These are phyloP conservation scores for Fusarium siculi DNA, from an alignment of 2,329 filamentous ascomycete genomes.

Conservation along the genomic window DNA sequence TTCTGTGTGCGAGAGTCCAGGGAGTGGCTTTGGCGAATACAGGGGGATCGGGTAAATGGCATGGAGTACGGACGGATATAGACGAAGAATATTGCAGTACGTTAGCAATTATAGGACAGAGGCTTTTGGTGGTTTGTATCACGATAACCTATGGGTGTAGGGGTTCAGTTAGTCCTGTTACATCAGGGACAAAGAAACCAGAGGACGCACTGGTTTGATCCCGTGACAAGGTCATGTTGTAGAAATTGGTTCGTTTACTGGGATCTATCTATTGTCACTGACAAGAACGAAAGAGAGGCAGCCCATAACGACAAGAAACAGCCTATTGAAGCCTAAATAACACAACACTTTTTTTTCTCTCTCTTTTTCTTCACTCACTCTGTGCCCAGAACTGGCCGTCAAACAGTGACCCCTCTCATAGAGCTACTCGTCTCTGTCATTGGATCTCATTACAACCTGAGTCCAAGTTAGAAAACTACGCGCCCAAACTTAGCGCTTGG, in stretches of 20 bases:
- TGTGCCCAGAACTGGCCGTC: not conserved
- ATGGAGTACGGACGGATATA: not conserved
- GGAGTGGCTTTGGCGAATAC: conserved; percentile 5
- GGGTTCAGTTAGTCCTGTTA: not conserved
- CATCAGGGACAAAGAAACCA: not conserved
- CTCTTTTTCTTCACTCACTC: not conserved
- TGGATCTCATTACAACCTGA: not conserved
- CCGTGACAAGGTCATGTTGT: not conserved
- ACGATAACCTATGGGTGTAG: not conserved
- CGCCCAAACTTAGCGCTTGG: conserved; percentile 25
- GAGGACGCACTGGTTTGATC: conserved; percentile 1
- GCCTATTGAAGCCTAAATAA: conserved; percentile 10
- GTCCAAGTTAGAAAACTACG: conserved; percentile 2
- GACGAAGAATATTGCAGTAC: not conserved
- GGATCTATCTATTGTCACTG: not conserved
- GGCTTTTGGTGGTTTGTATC: not conserved
- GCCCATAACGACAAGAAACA: conserved; percentile 8
- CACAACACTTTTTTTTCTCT: not conserved
- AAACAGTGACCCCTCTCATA: not conserved
- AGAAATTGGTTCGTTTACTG: not conserved
- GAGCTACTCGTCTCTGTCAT: not conserved
- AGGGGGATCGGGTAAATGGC: not conserved
- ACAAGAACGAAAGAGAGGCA: conserved; percentile 25
- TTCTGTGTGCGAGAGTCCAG: conserved; percentile 11
- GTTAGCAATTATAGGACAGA: not conserved